phyloP scores from a whole-genome alignment of 345 rosid genomes.

The Hypericum perforatum region DNA sequence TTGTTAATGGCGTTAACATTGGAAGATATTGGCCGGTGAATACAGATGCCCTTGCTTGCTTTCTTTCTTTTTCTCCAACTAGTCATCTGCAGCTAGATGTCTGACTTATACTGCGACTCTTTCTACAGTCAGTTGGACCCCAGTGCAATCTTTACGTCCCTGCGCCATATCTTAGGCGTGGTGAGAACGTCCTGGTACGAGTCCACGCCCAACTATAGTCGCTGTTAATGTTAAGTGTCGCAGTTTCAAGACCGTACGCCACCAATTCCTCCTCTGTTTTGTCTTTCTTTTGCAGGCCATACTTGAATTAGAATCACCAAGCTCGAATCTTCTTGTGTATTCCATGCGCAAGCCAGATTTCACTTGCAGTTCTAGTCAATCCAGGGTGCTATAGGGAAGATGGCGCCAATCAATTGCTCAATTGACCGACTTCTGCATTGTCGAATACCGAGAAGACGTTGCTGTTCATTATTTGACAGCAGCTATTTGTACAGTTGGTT shows the following conservation, averaged over 20 bases:
- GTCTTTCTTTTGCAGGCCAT: conserved; percentile 35
- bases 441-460: no score
- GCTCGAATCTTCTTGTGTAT: conserved; percentile 33
- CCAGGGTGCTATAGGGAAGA: conserved; percentile 13
- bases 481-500: no score
- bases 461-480: no score
- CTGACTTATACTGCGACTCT: neutral
- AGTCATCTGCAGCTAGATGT: conserved; percentile 6
- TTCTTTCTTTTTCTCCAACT: neutral
- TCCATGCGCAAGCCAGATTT: conserved; percentile 47
- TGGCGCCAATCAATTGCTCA: no score
- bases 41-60: conserved; percentile 3
- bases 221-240: no score
- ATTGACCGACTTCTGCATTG: no score
- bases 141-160: conserved; percentile 81
- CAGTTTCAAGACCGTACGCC: no score
- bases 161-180: conserved; percentile 57
- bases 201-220: no score
- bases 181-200: conserved; percentile 55
- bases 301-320: conserved; percentile 63
- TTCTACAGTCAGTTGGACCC: conserved; percentile 70
- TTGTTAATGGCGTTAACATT: conserved; percentile 63
- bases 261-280: neutral
- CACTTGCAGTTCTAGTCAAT: conserved; percentile 39
- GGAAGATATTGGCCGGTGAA: conserved; percentile 96